Conservation (phyloP, 1,284 basidiomycete species). For the Tylopilus sp. region DNA sequence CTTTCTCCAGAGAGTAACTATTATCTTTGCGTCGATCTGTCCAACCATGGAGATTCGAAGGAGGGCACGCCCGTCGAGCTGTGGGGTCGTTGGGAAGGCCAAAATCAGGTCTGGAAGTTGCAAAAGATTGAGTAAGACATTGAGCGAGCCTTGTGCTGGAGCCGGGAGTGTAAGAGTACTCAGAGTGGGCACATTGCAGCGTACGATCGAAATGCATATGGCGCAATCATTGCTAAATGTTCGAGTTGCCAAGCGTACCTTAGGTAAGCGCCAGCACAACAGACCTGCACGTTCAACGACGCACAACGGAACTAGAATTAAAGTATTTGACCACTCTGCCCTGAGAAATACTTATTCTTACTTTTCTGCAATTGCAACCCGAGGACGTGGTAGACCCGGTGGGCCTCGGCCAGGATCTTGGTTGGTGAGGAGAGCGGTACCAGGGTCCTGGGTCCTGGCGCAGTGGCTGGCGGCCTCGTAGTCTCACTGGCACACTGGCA, state of each 20-base stretch:
- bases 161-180: background rate
- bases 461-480: too few relatives aligned
- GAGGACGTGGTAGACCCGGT: too few relatives aligned
- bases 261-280: too few relatives aligned
- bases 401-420: too few relatives aligned
- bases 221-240: too few relatives aligned
- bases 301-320: too few relatives aligned
- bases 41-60: constrained; percentile 44
- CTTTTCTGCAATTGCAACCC: constrained; percentile 42
- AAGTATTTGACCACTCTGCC: constrained; percentile 51
- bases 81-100: constrained; percentile 44
- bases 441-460: too few relatives aligned
- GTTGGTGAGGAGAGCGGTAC: too few relatives aligned
- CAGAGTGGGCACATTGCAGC: background rate
- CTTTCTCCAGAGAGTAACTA: constrained; percentile 33
- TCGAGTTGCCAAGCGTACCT: too few relatives aligned
- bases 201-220: too few relatives aligned
- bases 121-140: constrained; percentile 16
- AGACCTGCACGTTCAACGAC: too few relatives aligned
- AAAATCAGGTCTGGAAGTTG: constrained; percentile 48
- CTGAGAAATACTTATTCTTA: constrained; percentile 50
- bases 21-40: constrained; percentile 39
- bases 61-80: constrained; percentile 45
- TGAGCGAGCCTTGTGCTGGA: background rate
- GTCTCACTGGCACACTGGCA: too few relatives aligned